Evolutionary conservation across 1,139 yeast species (phyloP).

Genomic region (Sugiyamaella sp.): DNA sequence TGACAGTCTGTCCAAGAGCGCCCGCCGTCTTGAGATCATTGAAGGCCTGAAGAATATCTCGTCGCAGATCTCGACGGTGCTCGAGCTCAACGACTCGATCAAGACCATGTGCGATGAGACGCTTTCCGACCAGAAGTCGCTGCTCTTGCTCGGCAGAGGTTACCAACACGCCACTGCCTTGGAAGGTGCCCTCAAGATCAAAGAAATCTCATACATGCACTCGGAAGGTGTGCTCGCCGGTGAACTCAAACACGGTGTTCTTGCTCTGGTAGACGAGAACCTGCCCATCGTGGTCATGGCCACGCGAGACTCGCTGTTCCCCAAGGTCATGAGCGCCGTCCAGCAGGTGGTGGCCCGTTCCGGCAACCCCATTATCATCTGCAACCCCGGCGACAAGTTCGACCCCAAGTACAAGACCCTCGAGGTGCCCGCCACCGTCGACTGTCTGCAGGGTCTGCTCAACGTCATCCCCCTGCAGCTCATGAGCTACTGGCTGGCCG

Average conservation of each 20-base stretch:
- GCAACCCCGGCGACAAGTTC: slow-evolving; percentile 77
- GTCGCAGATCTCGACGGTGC: slow-evolving; percentile 76
- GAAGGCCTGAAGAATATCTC: slow-evolving; percentile 86
- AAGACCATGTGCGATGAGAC: slow-evolving; percentile 72
- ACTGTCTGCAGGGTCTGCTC: slow-evolving; percentile 94
- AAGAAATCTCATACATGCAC: slow-evolving; percentile 98
- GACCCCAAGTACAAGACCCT: slow-evolving; percentile 52
- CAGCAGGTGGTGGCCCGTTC: slow-evolving; percentile 97
- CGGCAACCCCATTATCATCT: slow-evolving; percentile 93
- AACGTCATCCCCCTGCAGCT: slow-evolving; percentile 94
- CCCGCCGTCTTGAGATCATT: slow-evolving; percentile 83
- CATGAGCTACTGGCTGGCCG: slow-evolving; percentile 97
- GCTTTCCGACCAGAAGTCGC: slow-evolving; percentile 79
- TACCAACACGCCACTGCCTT: slow-evolving; percentile 96
- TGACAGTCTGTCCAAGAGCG: slow-evolving; percentile 76
- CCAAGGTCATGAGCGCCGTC: slow-evolving; percentile 93
- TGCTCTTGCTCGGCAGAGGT: slow-evolving; percentile 94
- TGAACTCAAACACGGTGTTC: slow-evolving; percentile 97
- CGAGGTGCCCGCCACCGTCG: slow-evolving; percentile 94
- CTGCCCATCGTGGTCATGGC: slow-evolving; percentile 96
- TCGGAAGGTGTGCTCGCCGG: slow-evolving; percentile 99
- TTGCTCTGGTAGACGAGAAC: slow-evolving; percentile 92
- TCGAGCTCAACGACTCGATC: slow-evolving; percentile 72
- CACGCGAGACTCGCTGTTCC: slow-evolving; percentile 95
- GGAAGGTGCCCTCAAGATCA: slow-evolving; percentile 97